phyloP scores from a whole-genome alignment of 1,284 basidiomycete genomes.

The Leccinum insolens region DNA sequence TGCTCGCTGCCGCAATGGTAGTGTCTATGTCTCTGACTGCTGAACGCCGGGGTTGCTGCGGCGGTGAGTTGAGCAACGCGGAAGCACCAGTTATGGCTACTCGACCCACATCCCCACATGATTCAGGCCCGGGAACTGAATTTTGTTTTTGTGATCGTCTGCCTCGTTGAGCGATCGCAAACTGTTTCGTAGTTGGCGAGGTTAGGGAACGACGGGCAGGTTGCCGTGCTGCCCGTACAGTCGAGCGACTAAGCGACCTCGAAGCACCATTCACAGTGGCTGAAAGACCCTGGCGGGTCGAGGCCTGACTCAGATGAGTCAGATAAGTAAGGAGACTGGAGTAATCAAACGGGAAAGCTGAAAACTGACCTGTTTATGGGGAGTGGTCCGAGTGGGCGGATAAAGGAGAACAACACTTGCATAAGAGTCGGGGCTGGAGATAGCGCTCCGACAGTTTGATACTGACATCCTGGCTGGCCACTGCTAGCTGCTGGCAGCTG shows the following conservation, averaged over 20 bases:
- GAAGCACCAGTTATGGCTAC: background rate
- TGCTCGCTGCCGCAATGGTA: background rate
- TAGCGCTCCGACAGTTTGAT: background rate
- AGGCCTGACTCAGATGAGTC: no score
- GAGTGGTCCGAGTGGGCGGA: background rate
- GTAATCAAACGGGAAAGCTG: no score
- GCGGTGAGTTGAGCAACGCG: background rate
- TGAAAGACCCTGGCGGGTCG: background rate
- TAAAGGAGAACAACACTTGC: background rate
- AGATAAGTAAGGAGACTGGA: no score
- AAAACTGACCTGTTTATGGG: no score
- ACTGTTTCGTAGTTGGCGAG: background rate
- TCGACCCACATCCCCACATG: background rate
- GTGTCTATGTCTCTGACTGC: background rate
- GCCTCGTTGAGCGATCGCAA: background rate
- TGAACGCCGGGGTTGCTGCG: background rate
- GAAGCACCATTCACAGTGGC: background rate
- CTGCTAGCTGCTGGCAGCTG: no score
- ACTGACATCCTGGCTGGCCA: background rate
- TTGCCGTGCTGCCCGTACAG: background rate
- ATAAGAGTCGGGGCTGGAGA: background rate
- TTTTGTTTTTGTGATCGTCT: background rate
- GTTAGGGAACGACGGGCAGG: background rate
- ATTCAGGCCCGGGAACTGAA: background rate
- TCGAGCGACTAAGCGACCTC: background rate